Evolutionary conservation across 2,329 filamentous ascomycete genomes (phyloP).

Genomic region (Claviceps africana): DNA sequence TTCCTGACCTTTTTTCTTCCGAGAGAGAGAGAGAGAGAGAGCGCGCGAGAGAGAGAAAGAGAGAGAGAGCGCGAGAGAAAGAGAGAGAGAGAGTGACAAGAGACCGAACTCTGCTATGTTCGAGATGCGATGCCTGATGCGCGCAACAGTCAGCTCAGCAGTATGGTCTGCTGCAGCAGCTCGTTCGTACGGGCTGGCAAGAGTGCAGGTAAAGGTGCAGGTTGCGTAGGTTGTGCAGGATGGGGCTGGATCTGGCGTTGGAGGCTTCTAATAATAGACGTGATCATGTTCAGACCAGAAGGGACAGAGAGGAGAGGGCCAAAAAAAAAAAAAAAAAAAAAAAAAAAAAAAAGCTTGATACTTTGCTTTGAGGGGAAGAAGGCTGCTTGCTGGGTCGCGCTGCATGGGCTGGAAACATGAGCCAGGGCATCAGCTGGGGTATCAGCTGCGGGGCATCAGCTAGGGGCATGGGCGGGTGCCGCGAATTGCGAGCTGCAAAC

Average conservation of each 20-base stretch:
- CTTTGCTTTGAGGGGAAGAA: not conserved
- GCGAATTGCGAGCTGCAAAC: no score
- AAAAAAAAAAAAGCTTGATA: not conserved
- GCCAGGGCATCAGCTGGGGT: no score
- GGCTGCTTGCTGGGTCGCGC: no score
- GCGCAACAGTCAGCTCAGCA: not conserved
- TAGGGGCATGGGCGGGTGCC: no score
- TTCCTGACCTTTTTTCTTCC: not conserved
- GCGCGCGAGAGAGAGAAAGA: no score
- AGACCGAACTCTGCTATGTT: not conserved
- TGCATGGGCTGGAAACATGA: no score
- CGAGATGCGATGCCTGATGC: not conserved
- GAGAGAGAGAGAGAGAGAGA: no score
- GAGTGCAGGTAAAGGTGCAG: slow-evolving; percentile 1
- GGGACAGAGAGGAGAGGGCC: slow-evolving; percentile 10
- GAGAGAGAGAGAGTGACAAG: no score
- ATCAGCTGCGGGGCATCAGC: no score
- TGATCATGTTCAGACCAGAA: slow-evolving; percentile 25
- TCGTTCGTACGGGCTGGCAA: not conserved
- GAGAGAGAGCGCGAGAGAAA: no score
- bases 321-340: slow-evolving; percentile 9
- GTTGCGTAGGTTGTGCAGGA: slow-evolving; percentile 10
- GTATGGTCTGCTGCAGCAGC: not conserved
- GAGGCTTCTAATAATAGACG: slow-evolving; percentile 39
- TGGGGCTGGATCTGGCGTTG: slow-evolving; percentile 37